These are phyloP conservation scores for Agrostemma githago DNA, from an alignment of 148 eudicot genomes.

Conservation along the genomic window DNA sequence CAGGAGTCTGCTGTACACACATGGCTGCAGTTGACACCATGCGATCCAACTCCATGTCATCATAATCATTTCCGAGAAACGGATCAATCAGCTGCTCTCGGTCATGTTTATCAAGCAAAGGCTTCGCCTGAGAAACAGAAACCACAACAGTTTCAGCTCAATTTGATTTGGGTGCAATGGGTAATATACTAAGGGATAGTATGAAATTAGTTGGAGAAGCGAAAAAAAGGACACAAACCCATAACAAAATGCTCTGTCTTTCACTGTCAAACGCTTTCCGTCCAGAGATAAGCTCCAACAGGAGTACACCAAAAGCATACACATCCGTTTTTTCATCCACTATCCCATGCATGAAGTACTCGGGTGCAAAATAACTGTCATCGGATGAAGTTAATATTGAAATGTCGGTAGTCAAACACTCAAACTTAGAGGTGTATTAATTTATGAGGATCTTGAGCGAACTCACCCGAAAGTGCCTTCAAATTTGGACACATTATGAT, in stretches of 20 bases:
- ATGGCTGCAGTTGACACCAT: constrained; percentile 59
- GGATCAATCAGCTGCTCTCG: constrained; percentile 59
- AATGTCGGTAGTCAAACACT: not conserved
- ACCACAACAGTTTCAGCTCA: not conserved
- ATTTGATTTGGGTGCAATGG: not conserved
- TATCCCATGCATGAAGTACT: constrained; percentile 90
- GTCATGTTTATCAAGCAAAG: constrained; percentile 56
- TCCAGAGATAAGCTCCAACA: constrained; percentile 80
- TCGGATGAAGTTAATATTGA: constrained; percentile 12
- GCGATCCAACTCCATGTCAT: constrained; percentile 55
- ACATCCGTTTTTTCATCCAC: constrained; percentile 92
- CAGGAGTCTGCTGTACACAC: constrained; percentile 60
- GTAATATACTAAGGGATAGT: not conserved
- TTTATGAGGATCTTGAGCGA: not conserved
- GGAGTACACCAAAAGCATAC: constrained; percentile 73
- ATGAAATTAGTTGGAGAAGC: not conserved
- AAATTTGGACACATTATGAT: constrained; percentile 57
- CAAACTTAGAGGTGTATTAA: not conserved
- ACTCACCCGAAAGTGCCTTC: constrained; percentile 97
- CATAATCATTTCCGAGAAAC: constrained; percentile 44
- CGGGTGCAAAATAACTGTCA: constrained; percentile 88
- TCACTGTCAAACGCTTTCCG: constrained; percentile 63
- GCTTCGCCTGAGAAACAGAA: constrained; percentile 65
- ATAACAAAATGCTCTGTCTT: constrained; percentile 56
- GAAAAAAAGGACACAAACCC: constrained; percentile 43